A percentile compares a stretch with the other conserved stretches of the same genome.
These are phyloP conservation scores for Talaromyces sp. DNA, from an alignment of 2,329 filamentous ascomycete species.

Conservation along the genomic window DNA sequence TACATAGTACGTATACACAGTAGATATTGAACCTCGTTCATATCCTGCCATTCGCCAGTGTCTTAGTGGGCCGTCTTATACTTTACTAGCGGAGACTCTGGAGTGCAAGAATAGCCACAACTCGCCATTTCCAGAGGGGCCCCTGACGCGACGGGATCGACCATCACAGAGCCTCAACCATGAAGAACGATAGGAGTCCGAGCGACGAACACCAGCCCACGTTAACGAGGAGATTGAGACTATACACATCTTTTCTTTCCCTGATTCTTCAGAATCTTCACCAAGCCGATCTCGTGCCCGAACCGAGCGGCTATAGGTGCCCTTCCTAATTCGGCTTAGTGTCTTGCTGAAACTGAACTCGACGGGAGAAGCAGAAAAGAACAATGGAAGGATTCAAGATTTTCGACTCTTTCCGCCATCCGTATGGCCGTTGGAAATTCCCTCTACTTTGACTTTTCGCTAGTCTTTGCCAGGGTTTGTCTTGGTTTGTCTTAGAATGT, in stretches of 20 bases:
- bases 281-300: neutral
- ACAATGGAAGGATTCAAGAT: neutral
- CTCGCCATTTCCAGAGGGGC: neutral
- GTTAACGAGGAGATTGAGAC: neutral
- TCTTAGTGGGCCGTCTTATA: neutral
- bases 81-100: neutral
- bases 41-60: neutral
- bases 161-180: conserved; percentile 1
- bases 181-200: neutral
- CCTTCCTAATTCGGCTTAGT: neutral
- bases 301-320: neutral
- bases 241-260: neutral
- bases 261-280: neutral
- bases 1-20: no score
- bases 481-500: neutral
- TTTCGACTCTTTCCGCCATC: neutral
- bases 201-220: neutral
- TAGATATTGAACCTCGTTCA: neutral
- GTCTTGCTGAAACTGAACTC: neutral
- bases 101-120: conserved; percentile 3
- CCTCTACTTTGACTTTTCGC: neutral
- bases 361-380: neutral
- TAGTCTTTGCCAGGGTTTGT: neutral
- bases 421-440: neutral
- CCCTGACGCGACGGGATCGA: conserved; percentile 5